Evolutionary conservation across 1,284 basidiomycete species (phyloP), one percentile per base, ranked within the genome.

Genomic region (Mycosarcoma mackinlayi): DNA sequence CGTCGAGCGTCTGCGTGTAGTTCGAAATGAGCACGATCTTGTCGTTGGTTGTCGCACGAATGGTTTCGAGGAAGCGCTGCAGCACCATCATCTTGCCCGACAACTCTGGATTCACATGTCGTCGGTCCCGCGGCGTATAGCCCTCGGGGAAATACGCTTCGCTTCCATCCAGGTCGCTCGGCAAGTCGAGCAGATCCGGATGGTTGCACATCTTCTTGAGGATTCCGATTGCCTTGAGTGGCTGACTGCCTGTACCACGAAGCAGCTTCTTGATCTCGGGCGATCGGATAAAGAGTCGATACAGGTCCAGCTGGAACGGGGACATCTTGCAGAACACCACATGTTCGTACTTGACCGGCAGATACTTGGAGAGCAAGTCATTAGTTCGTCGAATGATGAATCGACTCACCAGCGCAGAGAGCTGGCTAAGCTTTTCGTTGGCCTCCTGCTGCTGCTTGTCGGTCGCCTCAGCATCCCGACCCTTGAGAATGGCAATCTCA

Each of bases 1-100:
- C 84, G 83, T 98, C 95, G 9, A 99, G 87, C 0, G 96, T 98
- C 83, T 96, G 93, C 1, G 96, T 99, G 76, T 96, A 98, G 84
- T 99, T 99, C 81, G 92, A 94, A 83, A 99, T 98, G 38, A 99
- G 86, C 7, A 99, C 95, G 65, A 98, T 98, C 86, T 99, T 99
- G 86, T 99, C 95, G 64, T 88, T 80, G 25, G 72, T 80, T 7
- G 75, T 79, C 4, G 70, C 55, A 3, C 77, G 73, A 28, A 82
- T 82, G 37, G 75, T 68, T 28, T 66, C 61, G 19, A 82, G 51
- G 63, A 82, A 82, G 13, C 80, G 87, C 78, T 97, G 94, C 14
- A 99, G 86, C 3, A 99, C 94, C 31, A 94, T 77, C 83, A 98
- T 97, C 84, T 82, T 82, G 38, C 79, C 80, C 1, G 78, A 80